Percentiles rank a stretch among this genome's conserved stretches.
Conservation (phyloP, 306 rosid genomes). For the Citrullus amarus region DNA sequence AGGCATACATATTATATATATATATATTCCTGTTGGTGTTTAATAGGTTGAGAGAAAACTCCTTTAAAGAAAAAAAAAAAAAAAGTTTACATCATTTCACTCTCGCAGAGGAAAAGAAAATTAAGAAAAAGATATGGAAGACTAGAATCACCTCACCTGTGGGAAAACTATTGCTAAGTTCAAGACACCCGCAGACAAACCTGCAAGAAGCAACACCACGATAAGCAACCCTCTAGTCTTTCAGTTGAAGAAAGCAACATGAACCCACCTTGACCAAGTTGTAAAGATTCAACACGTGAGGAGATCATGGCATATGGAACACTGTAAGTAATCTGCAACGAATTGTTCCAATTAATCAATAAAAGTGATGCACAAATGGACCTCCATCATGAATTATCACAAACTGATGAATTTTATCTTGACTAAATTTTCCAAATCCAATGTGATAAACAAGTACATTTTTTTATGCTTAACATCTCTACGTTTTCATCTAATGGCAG, state of each 20-base stretch:
- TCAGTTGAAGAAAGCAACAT: neutral
- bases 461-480: neutral
- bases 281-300: conserved; percentile 70
- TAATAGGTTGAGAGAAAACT: neutral
- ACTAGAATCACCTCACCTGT: conserved; percentile 65
- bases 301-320: conserved; percentile 86
- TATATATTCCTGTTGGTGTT: neutral
- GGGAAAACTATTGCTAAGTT: conserved; percentile 86
- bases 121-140: neutral
- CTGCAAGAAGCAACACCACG: conserved; percentile 34
- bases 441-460: neutral
- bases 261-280: conserved; percentile 76
- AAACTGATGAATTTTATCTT: neutral
- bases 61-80: neutral
- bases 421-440: neutral
- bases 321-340: conserved; percentile 83
- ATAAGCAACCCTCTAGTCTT: conserved; percentile 12
- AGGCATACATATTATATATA: neutral
- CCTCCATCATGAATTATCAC: neutral
- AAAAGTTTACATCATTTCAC: neutral
- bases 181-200: conserved; percentile 89
- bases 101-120: neutral
- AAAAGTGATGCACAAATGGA: neutral
- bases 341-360: conserved; percentile 4
- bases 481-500: neutral